Base-by-base conservation (phyloP, 768 basidiomycete species). In the Xerocomellus chrysenteron region DNA sequence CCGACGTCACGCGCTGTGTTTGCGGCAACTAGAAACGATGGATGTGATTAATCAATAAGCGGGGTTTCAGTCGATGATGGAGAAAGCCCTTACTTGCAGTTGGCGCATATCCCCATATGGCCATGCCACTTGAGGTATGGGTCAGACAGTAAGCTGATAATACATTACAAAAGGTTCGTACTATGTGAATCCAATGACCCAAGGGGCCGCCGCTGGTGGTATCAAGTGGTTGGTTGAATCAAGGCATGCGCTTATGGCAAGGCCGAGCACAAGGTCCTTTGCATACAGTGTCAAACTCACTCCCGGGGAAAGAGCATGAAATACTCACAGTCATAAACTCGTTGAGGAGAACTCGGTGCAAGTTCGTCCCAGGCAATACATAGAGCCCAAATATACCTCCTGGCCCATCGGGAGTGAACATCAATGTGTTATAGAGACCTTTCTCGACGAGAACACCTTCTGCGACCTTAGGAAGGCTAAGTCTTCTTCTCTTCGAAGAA, bases 1-100 rank as follows among this genome's bases (percentile, higher is more conserved):
- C 87, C 87, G 42, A 90, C 30, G 66, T 89, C 87, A 64, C 87
- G 85, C 30, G 86, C 85, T 4, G 84, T 71, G 68, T 90, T 90
- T 35, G 86, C 75, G 14, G 84, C 77, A 44, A 89, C 80, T 83
- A 54, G 10, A 57, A 32, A 6, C 44, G 45, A 21, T 36, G 14
- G 45, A 44, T 5, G 17, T 42, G 41, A 48, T 49, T 21, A 36
- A 39, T 54, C 24, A 57, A 36, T 14, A 36, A 47, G 4, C 14
- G 6, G 5, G 10, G 33, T 41, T 43, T 24, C 24, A n/a, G 16
- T 33, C 24, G 24, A 43, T 40, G n/a, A 43, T 16, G 28, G 36
- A 56, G 9, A 48, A 35, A 39, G 17, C 28, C 52, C 56, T 16
- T 62, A 84, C 84, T 68, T 24, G 80, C 79, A 36, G 76, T 73